Evolutionary conservation across 495 filamentous ascomycete genomes (phyloP).

Genomic region (Penicillium egyptiacum): DNA sequence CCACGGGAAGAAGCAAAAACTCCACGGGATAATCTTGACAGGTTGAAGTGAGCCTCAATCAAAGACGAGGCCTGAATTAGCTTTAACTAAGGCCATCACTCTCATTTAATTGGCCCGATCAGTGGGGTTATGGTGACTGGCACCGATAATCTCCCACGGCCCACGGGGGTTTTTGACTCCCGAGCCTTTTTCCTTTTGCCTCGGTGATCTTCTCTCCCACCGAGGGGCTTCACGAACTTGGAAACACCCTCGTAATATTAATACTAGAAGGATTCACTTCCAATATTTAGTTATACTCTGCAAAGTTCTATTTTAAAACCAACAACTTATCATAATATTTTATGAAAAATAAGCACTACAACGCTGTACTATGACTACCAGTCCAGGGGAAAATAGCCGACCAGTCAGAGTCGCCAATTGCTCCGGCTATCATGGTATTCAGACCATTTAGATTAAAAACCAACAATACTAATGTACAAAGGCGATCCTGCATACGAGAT

Average conservation of each 20-base stretch:
- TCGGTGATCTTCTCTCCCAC: background rate
- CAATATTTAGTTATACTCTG: background rate
- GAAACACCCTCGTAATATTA: background rate
- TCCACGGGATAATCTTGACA: background rate
- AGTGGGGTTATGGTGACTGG: background rate
- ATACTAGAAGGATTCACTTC: too few species aligned
- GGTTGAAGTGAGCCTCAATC: background rate
- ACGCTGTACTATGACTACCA: conserved; percentile 14
- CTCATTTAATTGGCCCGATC: background rate
- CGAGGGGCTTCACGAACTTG: background rate
- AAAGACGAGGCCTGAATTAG: background rate
- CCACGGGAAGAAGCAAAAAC: background rate
- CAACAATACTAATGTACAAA: conserved; percentile 9
- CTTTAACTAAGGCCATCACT: background rate
- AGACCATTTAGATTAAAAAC: conserved; percentile 4
- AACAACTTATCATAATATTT: background rate
- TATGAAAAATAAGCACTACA: background rate
- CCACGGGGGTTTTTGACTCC: too few species aligned
- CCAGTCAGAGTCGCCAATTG: conserved; percentile 51
- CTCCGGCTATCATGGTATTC: conserved; percentile 44
- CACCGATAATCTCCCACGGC: background rate
- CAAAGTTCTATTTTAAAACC: background rate
- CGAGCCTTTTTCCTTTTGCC: too few species aligned
- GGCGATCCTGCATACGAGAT: conserved; percentile 47
- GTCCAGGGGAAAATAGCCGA: conserved; percentile 10